phyloP scores from a whole-genome alignment of 257 asterid genomes.

The Solanum medicagineum region DNA sequence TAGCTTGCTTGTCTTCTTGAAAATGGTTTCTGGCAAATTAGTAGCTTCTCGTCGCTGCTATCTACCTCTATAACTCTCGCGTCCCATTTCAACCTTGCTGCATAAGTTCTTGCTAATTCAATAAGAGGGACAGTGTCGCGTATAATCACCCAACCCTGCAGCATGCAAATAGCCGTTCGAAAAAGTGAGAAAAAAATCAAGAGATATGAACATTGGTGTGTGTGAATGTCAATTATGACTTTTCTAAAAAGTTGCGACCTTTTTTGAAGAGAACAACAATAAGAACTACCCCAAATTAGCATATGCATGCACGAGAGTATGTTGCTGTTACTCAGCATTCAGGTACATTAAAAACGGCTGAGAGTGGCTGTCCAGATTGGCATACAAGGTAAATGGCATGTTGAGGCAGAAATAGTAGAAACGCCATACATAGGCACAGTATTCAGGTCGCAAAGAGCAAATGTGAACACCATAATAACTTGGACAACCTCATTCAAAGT shows the following conservation, averaged over 20 bases:
- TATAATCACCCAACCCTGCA: conserved; percentile 92
- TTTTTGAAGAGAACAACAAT: background rate
- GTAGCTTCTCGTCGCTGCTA: conserved; percentile 72
- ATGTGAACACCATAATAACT: background rate
- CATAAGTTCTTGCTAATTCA: conserved; percentile 69
- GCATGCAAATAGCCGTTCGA: conserved; percentile 1
- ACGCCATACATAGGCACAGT: background rate
- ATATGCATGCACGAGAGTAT: background rate
- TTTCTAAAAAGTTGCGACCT: too few species aligned
- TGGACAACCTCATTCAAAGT: background rate
- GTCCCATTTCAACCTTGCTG: conserved; percentile 85
- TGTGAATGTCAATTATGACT: too few species aligned
- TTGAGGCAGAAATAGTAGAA: background rate
- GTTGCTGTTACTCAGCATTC: background rate
- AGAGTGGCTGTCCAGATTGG: background rate
- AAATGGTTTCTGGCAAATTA: conserved; percentile 95
- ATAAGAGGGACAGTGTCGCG: conserved; percentile 56
- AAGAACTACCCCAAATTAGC: background rate
- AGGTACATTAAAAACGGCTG: background rate
- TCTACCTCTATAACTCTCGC: conserved; percentile 90
- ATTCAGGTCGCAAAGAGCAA: background rate
- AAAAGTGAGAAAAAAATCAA: background rate
- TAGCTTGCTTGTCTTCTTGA: conserved; percentile 57
- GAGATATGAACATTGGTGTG: background rate
- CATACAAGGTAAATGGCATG: background rate